phyloP scores from a whole-genome alignment of 2,329 filamentous ascomycete genomes.

The Fragosphaeria purpurea region DNA sequence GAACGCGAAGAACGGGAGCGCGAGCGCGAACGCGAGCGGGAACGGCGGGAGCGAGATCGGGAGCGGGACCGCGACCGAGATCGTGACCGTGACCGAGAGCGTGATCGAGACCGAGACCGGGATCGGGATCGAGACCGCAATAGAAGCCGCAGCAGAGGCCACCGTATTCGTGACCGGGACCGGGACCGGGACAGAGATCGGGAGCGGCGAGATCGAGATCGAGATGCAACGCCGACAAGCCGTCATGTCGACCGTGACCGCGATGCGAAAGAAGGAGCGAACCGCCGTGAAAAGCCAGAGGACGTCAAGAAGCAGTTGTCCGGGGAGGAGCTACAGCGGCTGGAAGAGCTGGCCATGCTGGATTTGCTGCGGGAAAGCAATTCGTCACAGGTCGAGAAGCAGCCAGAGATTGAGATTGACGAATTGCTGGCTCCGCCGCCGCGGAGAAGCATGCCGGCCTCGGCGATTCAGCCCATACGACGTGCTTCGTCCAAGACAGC shows the following conservation, averaged over 20 bases:
- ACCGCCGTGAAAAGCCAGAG: slow-evolving; percentile 29
- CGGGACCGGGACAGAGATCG: slow-evolving; percentile 5
- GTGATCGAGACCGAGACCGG: slow-evolving; percentile 20
- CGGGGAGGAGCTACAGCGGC: slow-evolving; percentile 46
- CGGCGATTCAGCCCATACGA: slow-evolving; percentile 48
- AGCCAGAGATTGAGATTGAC: slow-evolving; percentile 47
- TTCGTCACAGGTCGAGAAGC: slow-evolving; percentile 31
- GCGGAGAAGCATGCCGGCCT: slow-evolving; percentile 40
- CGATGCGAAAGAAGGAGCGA: slow-evolving; percentile 24
- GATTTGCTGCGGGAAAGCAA: slow-evolving; percentile 51
- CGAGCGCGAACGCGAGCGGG: slow-evolving; percentile 39
- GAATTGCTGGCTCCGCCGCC: slow-evolving; percentile 46
- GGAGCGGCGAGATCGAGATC: slow-evolving; percentile 7
- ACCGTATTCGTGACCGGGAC: slow-evolving; percentile 22
- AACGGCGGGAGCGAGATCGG: slow-evolving; percentile 25
- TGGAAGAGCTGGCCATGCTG: slow-evolving; percentile 48
- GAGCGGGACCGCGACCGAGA: slow-evolving; percentile 30
- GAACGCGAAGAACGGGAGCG: slow-evolving; percentile 38
- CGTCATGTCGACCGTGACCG: slow-evolving; percentile 17
- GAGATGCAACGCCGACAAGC: background rate
- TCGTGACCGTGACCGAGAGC: slow-evolving; percentile 23
- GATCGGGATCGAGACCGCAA: slow-evolving; percentile 23
- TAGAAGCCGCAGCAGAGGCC: slow-evolving; percentile 19
- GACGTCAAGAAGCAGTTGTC: slow-evolving; percentile 44
- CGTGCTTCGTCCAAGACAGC: slow-evolving; percentile 34